A percentile compares a stretch with the other conserved stretches of the same genome.
Evolutionary conservation across 768 basidiomycete genomes (phyloP).

Genomic region (Suillus cothurnatus): DNA sequence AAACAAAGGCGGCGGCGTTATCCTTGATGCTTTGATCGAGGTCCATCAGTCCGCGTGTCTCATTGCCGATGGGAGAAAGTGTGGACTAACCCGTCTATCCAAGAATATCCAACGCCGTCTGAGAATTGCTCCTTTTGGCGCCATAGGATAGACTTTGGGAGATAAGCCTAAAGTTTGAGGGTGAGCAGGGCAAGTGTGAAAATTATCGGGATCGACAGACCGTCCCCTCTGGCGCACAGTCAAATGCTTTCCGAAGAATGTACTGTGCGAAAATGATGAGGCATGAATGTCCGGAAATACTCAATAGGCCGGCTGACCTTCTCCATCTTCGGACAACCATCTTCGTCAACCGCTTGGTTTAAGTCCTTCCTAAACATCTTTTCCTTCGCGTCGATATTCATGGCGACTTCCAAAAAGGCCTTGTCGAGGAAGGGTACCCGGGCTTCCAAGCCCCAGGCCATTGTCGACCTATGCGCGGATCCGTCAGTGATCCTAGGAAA

Average conservation of each 20-base stretch:
- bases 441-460: constrained; percentile 99
- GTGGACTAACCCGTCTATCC: constrained; percentile 86
- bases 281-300: background rate
- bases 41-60: constrained; percentile 4
- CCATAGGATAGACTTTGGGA: constrained; percentile 95
- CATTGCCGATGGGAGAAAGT: background rate
- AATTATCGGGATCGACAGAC: constrained; percentile 31
- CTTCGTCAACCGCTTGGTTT: constrained; percentile 71
- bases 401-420: constrained; percentile 89
- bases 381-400: constrained; percentile 85
- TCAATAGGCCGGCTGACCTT: constrained; percentile 57
- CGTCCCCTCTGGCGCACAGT: constrained; percentile 79
- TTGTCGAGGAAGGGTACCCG: constrained; percentile 99
- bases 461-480: constrained; percentile 70
- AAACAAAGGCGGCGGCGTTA: constrained; percentile 71
- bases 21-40: constrained; percentile 74
- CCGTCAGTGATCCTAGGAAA: constrained; percentile 10
- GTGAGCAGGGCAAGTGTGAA: background rate
- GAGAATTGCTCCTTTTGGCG: constrained; percentile 99
- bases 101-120: constrained; percentile 97
- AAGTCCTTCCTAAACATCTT: constrained; percentile 91
- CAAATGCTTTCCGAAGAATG: constrained; percentile 95
- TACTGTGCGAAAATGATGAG: constrained; percentile 55
- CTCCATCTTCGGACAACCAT: constrained; percentile 93
- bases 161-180: constrained; percentile 65